Conservation (phyloP, 2,329 filamentous ascomycete species). For the Dactylellina parvicollis region DNA sequence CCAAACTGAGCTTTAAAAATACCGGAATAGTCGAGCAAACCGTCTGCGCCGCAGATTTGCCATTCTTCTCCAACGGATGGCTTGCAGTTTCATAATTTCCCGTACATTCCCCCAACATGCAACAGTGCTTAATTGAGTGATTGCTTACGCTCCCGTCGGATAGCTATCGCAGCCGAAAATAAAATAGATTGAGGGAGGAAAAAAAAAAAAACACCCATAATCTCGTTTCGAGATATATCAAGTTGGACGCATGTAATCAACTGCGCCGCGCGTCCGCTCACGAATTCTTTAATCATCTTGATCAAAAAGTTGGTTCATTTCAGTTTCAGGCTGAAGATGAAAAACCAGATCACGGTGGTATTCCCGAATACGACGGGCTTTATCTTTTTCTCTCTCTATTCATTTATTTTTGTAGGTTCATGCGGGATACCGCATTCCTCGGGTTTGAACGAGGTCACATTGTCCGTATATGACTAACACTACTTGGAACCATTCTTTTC, state of each 20-base stretch:
- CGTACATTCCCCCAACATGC: too few species aligned
- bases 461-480: not conserved
- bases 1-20: too few species aligned
- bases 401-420: not conserved
- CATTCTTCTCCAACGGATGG: too few species aligned
- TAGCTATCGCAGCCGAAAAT: too few species aligned
- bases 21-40: too few species aligned
- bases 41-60: too few species aligned
- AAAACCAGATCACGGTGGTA: not conserved
- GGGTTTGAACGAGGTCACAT: not conserved
- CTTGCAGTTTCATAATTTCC: too few species aligned
- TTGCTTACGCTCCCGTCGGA: too few species aligned
- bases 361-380: not conserved
- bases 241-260: not conserved
- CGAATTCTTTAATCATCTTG: not conserved
- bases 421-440: constrained; percentile 5
- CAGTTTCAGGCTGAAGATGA: not conserved
- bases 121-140: too few species aligned
- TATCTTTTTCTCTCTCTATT: too few species aligned
- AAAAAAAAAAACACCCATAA: too few species aligned
- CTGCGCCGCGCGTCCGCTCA: not conserved
- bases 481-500: not conserved
- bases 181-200: too few species aligned
- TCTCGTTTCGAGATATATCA: not conserved
- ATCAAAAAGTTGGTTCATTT: not conserved